phyloP scores from a whole-genome alignment of 1,284 basidiomycete species.

The Sanghuangporus weigelae region DNA sequence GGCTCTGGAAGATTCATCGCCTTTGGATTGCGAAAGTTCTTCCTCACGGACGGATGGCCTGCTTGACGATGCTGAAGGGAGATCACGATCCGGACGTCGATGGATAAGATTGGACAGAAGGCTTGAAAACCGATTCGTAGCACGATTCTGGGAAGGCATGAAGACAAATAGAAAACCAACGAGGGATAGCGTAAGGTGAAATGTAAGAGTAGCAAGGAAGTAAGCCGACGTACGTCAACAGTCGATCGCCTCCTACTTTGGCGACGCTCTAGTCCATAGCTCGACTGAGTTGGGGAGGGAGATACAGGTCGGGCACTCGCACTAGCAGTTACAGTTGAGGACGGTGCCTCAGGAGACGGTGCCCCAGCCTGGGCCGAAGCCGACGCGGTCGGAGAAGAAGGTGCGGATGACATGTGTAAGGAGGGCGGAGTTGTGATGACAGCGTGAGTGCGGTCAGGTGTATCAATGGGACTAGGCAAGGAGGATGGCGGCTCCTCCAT shows the following conservation, averaged over 20 bases:
- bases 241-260: slow-evolving; percentile 16
- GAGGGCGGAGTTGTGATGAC: slow-evolving; percentile 4
- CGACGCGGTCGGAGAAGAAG: slow-evolving; percentile 4
- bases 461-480: neutral
- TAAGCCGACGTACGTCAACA: slow-evolving; percentile 13
- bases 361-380: neutral
- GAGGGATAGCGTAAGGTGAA: neutral
- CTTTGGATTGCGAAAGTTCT: slow-evolving; percentile 21
- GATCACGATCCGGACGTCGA: slow-evolving; percentile 46
- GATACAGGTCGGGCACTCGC: neutral
- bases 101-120: slow-evolving; percentile 77
- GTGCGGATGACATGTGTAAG: neutral
- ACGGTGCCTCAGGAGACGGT: slow-evolving; percentile 9
- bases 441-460: neutral
- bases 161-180: neutral
- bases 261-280: slow-evolving; percentile 6
- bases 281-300: slow-evolving; percentile 11
- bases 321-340: slow-evolving; percentile 3
- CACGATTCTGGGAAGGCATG: slow-evolving; percentile 38
- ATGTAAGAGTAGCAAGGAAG: neutral
- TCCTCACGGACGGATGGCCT: slow-evolving; percentile 18
- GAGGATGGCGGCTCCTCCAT: slow-evolving; percentile 4
- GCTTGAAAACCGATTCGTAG: slow-evolving; percentile 69
- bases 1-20: slow-evolving; percentile 25
- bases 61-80: slow-evolving; percentile 26